Evolutionary conservation across 2,329 filamentous ascomycete species (phyloP), one percentile per base, ranked within the genome.

Genomic region (Trichoderma harzianum): DNA sequence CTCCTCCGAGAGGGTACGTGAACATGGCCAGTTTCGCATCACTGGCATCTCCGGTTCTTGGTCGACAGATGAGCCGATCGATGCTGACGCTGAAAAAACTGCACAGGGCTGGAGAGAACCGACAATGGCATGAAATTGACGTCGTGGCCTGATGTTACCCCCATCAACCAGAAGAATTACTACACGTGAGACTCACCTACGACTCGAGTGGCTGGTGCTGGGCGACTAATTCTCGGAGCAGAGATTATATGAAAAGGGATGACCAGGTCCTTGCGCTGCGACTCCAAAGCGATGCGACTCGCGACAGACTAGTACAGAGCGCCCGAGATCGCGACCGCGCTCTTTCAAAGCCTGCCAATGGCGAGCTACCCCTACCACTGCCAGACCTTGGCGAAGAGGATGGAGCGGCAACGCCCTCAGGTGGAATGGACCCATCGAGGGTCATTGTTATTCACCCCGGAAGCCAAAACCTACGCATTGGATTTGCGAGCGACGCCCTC

Each of bases 91-190:
- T 14, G 21, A 34, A 36, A 53, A 62, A 53, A 61, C 28, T 51
- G 63, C 53, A 51, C 80, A 98, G 95, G 96, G 75, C 90, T 99
- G 75, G 94, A 97, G 84, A 90, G 95, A 80, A 98, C 96, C 73
- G 96, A 99, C 86, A 99, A 99, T 89, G 95, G 95, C 83, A 95
- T 99, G 92, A 96, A 95, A 79, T 89, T 96, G 79, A 93, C 94
- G 62, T 97, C 88, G 81, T 99, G 96, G 95, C 95, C 96, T 11
- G 92, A 96, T 79, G 91, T 97, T 72, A 88, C 89, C 57, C 93
- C 96, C 78, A 99, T 99, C 83, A 99, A 99, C 80, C 96, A 99
- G 82, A 99, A 99, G 85, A 99, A 99, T 82, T 99, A 99, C 83
- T 98, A 98, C 82, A 97, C 95, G 93, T 96, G 87, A 36, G 53